Evolutionary conservation across 768 basidiomycete genomes (phyloP).

Genomic region (Xanthoconium purpureum): DNA sequence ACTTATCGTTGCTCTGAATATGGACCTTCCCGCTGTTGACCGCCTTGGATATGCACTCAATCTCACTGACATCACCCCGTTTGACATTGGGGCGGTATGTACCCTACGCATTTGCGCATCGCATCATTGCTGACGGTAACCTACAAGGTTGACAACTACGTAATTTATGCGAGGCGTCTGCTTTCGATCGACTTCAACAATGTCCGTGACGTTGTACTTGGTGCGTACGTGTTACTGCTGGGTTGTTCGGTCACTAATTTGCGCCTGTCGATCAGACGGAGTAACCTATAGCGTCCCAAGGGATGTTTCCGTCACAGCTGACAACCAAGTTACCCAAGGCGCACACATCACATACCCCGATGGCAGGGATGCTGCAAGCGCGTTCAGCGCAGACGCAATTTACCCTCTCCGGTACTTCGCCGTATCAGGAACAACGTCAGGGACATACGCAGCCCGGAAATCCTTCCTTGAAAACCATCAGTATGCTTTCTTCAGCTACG

Average conservation of each 20-base stretch:
- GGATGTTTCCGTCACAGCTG: neutral
- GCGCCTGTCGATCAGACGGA: neutral
- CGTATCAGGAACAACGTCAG: constrained; percentile 1
- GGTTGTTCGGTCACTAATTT: neutral
- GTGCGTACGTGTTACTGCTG: neutral
- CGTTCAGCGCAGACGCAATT: neutral
- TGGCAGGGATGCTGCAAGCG: neutral
- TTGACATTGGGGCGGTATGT: constrained; percentile 6
- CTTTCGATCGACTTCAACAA: neutral
- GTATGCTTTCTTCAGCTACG: constrained; percentile 6
- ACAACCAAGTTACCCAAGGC: constrained; percentile 1
- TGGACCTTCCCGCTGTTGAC: constrained; percentile 6
- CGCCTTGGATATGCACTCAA: constrained; percentile 7
- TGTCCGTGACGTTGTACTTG: neutral
- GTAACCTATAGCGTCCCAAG: neutral
- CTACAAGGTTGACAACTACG: neutral
- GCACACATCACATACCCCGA: neutral
- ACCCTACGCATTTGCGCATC: neutral
- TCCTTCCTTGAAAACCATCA: constrained; percentile 1
- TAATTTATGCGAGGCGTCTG: neutral
- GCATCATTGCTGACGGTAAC: neutral
- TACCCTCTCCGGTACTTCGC: constrained; percentile 5
- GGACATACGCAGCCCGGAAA: neutral
- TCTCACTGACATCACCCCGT: neutral
- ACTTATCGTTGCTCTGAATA: neutral